A percentile compares a stretch with the other conserved stretches of the same genome.
phyloP scores from a whole-genome alignment of 768 basidiomycete genomes.

The Cubamyces sp. region DNA sequence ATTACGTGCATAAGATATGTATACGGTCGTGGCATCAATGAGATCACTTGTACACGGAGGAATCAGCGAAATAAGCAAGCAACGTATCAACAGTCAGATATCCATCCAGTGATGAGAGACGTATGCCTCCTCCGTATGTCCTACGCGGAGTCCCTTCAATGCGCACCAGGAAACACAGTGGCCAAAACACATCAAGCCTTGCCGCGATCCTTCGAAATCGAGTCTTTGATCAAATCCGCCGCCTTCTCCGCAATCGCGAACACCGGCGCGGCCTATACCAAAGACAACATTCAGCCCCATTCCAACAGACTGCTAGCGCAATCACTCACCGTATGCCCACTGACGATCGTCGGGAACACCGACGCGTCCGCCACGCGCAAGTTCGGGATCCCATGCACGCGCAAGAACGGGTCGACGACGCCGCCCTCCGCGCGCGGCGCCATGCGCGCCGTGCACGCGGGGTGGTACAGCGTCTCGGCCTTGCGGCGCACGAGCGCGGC shows the following conservation, averaged over 20 bases:
- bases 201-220: background rate
- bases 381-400: conserved; percentile 46
- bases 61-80: no score
- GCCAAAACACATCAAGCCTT: background rate
- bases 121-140: no score
- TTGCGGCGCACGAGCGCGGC: conserved; percentile 39
- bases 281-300: background rate
- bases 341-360: conserved; percentile 46
- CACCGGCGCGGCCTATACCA: conserved; percentile 29
- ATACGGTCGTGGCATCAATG: no score
- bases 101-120: no score
- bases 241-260: conserved; percentile 38
- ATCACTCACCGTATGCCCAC: conserved; percentile 49
- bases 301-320: background rate
- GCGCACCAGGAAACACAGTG: no score
- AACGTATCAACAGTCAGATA: no score
- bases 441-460: conserved; percentile 46
- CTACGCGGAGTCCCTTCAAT: no score
- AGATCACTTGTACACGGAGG: no score
- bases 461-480: conserved; percentile 49
- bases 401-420: conserved; percentile 47
- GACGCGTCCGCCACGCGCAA: conserved; percentile 53
- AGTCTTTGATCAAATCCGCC: conserved; percentile 32
- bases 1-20: no score
- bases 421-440: conserved; percentile 41